Percentiles rank a stretch among this genome's conserved stretches.
These are phyloP conservation scores for Mychonastes homosphaera DNA, from an alignment of 139 green algal species.

Conservation along the genomic window DNA sequence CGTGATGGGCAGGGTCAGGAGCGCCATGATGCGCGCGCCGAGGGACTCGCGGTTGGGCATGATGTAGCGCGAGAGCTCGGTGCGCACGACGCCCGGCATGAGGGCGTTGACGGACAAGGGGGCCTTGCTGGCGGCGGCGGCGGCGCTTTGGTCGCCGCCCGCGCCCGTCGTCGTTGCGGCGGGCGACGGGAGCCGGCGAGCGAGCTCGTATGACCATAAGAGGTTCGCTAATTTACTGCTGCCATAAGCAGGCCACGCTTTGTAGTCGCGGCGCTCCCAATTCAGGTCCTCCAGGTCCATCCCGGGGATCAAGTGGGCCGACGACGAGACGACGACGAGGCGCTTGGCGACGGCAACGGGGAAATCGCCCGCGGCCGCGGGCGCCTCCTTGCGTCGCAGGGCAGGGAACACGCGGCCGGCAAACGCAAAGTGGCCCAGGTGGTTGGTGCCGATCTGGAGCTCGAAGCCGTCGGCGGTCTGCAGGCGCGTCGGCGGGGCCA, in stretches of 20 bases:
- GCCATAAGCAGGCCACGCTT: slow-evolving; percentile 21
- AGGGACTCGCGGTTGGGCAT: neutral
- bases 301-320: slow-evolving; percentile 58
- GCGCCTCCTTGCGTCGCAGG: slow-evolving; percentile 20
- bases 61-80: slow-evolving; percentile 52
- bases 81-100: slow-evolving; percentile 75
- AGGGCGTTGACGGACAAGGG: slow-evolving; percentile 55
- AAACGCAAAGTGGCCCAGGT: slow-evolving; percentile 52
- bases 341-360: slow-evolving; percentile 21
- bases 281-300: slow-evolving; percentile 72
- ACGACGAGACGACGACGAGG: slow-evolving; percentile 71
- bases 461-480: slow-evolving; percentile 51
- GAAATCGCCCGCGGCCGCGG: no score
- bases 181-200: slow-evolving; percentile 36
- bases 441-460: slow-evolving; percentile 36
- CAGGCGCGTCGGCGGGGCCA: no score
- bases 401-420: slow-evolving; percentile 38
- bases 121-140: no score
- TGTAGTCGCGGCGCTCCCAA: slow-evolving; percentile 23
- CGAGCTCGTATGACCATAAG: slow-evolving; percentile 79
- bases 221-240: slow-evolving; percentile 76
- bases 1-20: neutral
- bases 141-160: neutral
- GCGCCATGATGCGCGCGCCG: neutral
- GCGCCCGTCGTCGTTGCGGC: slow-evolving; percentile 9